phyloP scores from a whole-genome alignment of 441 rosid genomes.

The Erodium moschatum region DNA sequence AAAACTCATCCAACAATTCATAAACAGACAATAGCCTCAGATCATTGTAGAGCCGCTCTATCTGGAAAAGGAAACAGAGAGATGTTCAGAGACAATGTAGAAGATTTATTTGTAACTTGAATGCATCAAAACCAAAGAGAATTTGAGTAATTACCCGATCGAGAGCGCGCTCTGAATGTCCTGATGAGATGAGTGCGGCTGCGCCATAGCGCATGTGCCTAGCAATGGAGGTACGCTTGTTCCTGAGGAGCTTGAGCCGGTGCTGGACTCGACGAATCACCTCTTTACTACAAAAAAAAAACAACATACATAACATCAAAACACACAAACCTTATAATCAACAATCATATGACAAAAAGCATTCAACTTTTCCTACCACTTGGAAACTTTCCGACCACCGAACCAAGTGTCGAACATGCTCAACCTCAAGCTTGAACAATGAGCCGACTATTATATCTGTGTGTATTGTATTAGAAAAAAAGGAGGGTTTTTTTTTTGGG shows the following conservation, averaged over 20 bases:
- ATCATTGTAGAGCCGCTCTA: slow-evolving; percentile 51
- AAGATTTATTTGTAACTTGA: too few relatives aligned
- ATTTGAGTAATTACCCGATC: slow-evolving; percentile 27
- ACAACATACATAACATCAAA: not conserved
- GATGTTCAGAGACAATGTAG: too few relatives aligned
- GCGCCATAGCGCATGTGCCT: slow-evolving; percentile 49
- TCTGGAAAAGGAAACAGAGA: slow-evolving; percentile 27
- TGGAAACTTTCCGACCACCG: slow-evolving; percentile 71
- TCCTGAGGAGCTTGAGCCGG: slow-evolving; percentile 52
- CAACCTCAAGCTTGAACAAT: too few relatives aligned
- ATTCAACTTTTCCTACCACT: slow-evolving; percentile 31
- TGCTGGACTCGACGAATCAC: slow-evolving; percentile 42
- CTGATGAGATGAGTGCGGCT: slow-evolving; percentile 48
- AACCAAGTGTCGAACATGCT: slow-evolving; percentile 54
- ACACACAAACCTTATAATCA: not conserved
- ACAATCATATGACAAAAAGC: not conserved
- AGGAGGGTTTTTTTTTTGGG: too few relatives aligned
- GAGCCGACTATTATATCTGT: too few relatives aligned
- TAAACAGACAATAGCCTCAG: slow-evolving; percentile 42
- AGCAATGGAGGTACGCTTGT: slow-evolving; percentile 43
- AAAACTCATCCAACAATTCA: slow-evolving; percentile 46
- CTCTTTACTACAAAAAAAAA: slow-evolving; percentile 42
- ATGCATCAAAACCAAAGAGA: too few relatives aligned
- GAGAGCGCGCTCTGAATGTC: slow-evolving; percentile 40
- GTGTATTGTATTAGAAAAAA: too few relatives aligned